These are phyloP conservation scores for Allantophomopsis lycopodina DNA, from an alignment of 2,329 filamentous ascomycete species.

Conservation along the genomic window DNA sequence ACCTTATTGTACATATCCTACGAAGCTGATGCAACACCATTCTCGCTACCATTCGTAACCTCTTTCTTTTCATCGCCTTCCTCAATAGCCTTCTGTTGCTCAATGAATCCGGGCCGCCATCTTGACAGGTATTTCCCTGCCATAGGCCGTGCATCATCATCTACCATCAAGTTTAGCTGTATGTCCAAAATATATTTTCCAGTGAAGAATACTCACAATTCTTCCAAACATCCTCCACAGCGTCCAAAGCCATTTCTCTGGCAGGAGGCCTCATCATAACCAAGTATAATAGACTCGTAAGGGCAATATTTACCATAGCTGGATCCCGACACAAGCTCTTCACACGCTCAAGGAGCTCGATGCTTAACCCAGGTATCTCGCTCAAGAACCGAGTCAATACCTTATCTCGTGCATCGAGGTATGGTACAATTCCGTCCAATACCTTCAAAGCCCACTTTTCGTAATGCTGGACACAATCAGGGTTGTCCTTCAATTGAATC, in stretches of 20 bases:
- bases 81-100: slow-evolving; percentile 4
- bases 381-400: slow-evolving; percentile 81
- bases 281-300: slow-evolving; percentile 52
- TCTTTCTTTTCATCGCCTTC: no score
- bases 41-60: no score
- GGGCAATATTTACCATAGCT: slow-evolving; percentile 45
- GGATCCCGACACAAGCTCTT: slow-evolving; percentile 53
- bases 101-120: slow-evolving; percentile 33
- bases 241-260: slow-evolving; percentile 47
- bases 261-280: slow-evolving; percentile 55
- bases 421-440: slow-evolving; percentile 81
- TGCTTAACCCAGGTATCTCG: slow-evolving; percentile 72
- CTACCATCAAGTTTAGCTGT: slow-evolving; percentile 20
- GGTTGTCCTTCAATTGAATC: slow-evolving; percentile 29
- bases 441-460: slow-evolving; percentile 66
- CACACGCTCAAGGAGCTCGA: slow-evolving; percentile 59
- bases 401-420: slow-evolving; percentile 84
- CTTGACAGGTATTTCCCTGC: slow-evolving; percentile 48
- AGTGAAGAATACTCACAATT: slow-evolving; percentile 36
- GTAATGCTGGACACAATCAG: slow-evolving; percentile 50
- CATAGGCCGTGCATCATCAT: slow-evolving; percentile 48
- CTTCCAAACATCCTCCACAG: slow-evolving; percentile 52
- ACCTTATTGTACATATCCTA: no score
- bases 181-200: slow-evolving; percentile 2
- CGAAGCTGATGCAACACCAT: no score